A percentile compares a stretch with the other conserved stretches of the same genome.
Evolutionary conservation across 495 filamentous ascomycete genomes (phyloP).

Genomic region (Cercophora newfieldiana): DNA sequence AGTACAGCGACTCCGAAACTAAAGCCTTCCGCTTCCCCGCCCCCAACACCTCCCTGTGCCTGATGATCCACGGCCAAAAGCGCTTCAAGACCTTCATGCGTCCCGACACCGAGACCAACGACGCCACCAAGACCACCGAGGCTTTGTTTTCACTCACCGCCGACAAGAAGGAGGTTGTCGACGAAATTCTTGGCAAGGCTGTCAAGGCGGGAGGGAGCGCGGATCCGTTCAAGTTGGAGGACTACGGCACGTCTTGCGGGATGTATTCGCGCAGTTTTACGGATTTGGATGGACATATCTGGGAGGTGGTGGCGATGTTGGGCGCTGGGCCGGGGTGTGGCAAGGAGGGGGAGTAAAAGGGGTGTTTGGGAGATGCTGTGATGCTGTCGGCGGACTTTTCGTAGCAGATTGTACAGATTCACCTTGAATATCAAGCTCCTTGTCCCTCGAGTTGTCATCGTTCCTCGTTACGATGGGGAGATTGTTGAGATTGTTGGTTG

Average conservation of each 20-base stretch:
- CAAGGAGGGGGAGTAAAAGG: not conserved
- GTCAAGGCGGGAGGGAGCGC: constrained; percentile 22
- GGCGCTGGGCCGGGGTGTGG: not conserved
- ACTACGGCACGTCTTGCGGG: constrained; percentile 19
- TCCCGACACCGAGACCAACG: constrained; percentile 12
- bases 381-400: no score
- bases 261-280: constrained; percentile 29
- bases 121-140: constrained; percentile 22
- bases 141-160: constrained; percentile 17
- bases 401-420: no score
- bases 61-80: constrained; percentile 25
- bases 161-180: constrained; percentile 16
- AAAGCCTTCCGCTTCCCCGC: constrained; percentile 20
- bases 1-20: constrained; percentile 20
- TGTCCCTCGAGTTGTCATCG: no score
- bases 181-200: constrained; percentile 17
- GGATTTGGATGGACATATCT: constrained; percentile 29
- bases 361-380: no score
- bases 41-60: constrained; percentile 19
- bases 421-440: no score
- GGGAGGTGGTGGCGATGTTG: constrained; percentile 25
- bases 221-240: constrained; percentile 23
- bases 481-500: no score
- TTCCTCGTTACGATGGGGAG: no score
- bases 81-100: constrained; percentile 26